Conservation (phyloP, 2,329 filamentous ascomycete genomes). For the Trichoderma harzianum region DNA sequence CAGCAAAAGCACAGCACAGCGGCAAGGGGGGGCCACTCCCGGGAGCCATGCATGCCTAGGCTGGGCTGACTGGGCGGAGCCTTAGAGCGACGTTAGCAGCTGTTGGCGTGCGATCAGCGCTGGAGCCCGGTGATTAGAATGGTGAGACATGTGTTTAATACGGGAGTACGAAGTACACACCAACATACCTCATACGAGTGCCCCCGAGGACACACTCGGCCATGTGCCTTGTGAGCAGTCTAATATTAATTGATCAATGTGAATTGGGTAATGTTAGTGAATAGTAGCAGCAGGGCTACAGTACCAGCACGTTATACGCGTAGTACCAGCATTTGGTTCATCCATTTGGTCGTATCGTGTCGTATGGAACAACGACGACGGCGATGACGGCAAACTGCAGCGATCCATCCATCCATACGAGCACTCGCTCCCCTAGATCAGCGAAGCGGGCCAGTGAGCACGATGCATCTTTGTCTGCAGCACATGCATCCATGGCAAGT, state of each 20-base stretch:
- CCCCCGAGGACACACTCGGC: background rate
- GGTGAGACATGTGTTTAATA: constrained; percentile 16
- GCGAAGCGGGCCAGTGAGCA: background rate
- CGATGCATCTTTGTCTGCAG: background rate
- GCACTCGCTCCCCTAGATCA: background rate
- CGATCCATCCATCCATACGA: background rate
- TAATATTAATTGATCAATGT: background rate
- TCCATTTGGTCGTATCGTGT: background rate
- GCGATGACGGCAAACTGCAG: background rate
- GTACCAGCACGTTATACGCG: background rate
- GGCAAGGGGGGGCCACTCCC: background rate
- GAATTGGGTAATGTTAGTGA: background rate
- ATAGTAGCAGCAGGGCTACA: background rate
- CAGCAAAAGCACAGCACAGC: background rate
- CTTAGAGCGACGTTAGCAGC: background rate
- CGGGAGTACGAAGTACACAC: background rate
- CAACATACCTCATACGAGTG: background rate
- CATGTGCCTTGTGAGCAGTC: background rate
- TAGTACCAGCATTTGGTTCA: background rate
- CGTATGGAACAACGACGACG: background rate
- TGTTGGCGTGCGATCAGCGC: constrained; percentile 15
- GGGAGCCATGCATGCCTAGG: constrained; percentile 14
- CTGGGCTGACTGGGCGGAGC: constrained; percentile 18
- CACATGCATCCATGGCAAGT: background rate
- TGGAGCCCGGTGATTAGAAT: constrained; percentile 16